Percentiles rank a stretch among this genome's conserved stretches.
These are phyloP conservation scores for Malassezia restricta DNA, from an alignment of 1,284 basidiomycete species.

Conservation along the genomic window DNA sequence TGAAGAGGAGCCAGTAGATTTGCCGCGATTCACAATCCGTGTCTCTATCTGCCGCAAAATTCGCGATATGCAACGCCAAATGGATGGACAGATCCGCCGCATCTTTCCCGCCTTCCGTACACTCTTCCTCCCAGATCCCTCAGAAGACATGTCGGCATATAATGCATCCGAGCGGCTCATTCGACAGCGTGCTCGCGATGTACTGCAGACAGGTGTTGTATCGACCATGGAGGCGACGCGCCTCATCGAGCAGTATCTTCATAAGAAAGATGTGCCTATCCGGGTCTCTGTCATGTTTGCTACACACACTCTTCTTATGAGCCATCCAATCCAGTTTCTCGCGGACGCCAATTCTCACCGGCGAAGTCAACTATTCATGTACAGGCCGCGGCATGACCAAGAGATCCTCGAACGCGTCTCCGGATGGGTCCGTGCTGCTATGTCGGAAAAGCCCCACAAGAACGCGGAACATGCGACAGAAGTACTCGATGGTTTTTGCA, in stretches of 20 bases:
- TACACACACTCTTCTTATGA: conserved; percentile 64
- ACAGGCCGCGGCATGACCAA: conserved; percentile 59
- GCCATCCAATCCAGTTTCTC: conserved; percentile 56
- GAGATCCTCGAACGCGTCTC: conserved; percentile 53
- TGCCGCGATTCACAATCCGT: conserved; percentile 1
- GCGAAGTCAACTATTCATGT: conserved; percentile 55
- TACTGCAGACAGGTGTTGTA: conserved; percentile 7
- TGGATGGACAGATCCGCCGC: conserved; percentile 6
- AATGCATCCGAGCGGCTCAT: neutral
- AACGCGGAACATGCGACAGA: neutral
- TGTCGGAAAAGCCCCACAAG: conserved; percentile 16
- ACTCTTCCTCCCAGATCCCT: conserved; percentile 8
- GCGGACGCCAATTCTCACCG: conserved; percentile 55
- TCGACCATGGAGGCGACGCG: neutral
- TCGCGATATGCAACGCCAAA: conserved; percentile 10
- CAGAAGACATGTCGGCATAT: neutral
- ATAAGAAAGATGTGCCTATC: neutral
- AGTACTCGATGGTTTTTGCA: conserved; percentile 39
- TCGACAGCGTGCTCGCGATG: neutral
- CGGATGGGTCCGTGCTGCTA: conserved; percentile 50
- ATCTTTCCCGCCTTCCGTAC: conserved; percentile 14
- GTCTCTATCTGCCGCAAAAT: conserved; percentile 13
- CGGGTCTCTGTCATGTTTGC: conserved; percentile 51
- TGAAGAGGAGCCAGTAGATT: conserved; percentile 11
- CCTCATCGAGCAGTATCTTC: conserved; percentile 1